phyloP scores from a whole-genome alignment of 148 eudicot genomes.

The Cornus controversa region DNA sequence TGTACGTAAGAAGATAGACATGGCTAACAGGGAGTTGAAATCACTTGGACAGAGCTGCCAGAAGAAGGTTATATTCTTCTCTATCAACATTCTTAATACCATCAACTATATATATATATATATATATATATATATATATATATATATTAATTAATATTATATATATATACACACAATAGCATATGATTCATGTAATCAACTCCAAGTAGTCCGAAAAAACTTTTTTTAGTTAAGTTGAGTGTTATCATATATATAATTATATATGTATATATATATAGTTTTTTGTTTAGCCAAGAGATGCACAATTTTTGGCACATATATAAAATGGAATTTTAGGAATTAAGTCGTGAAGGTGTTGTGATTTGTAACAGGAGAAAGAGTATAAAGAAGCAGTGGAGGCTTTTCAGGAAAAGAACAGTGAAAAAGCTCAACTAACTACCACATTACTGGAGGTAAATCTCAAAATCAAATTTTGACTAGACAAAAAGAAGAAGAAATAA shows the following conservation, averaged over 20 bases:
- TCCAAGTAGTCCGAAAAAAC: too few relatives aligned
- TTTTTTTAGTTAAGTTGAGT: too few relatives aligned
- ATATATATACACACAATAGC: too few relatives aligned
- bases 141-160: not conserved
- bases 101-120: not conserved
- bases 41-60: slow-evolving; percentile 45
- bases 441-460: slow-evolving; percentile 37
- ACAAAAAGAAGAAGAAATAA: too few relatives aligned
- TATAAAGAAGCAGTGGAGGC: slow-evolving; percentile 50
- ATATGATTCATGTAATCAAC: too few relatives aligned
- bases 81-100: too few relatives aligned
- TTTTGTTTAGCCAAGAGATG: too few relatives aligned
- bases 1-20: slow-evolving; percentile 38
- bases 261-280: too few relatives aligned
- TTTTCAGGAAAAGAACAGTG: slow-evolving; percentile 41
- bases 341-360: not conserved
- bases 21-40: slow-evolving; percentile 39
- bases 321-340: not conserved
- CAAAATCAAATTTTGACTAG: not conserved
- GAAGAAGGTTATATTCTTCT: slow-evolving; percentile 28
- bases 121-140: not conserved
- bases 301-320: too few relatives aligned
- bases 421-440: slow-evolving; percentile 42
- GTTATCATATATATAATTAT: too few relatives aligned
- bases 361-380: slow-evolving; percentile 40